Evolutionary conservation across 306 rosid genomes (phyloP).

Genomic region (Benincasa hispida): DNA sequence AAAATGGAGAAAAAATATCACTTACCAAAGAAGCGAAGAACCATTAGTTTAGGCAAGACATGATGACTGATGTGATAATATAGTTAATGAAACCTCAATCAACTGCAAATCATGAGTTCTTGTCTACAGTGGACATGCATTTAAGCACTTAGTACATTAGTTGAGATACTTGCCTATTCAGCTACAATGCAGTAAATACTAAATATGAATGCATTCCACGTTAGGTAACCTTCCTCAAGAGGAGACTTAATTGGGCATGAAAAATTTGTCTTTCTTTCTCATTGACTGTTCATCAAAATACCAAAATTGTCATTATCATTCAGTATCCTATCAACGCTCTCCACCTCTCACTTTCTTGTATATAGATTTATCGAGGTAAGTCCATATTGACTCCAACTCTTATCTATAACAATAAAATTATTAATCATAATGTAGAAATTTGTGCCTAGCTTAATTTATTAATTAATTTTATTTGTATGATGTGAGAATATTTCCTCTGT

Average conservation of each 20-base stretch:
- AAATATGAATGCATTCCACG: background rate
- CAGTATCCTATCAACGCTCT: background rate
- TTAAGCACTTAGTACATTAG: background rate
- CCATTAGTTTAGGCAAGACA: background rate
- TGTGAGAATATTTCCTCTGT: background rate
- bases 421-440: background rate
- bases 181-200: background rate
- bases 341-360: background rate
- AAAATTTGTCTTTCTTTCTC: background rate
- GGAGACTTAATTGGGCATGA: background rate
- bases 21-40: background rate
- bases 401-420: background rate
- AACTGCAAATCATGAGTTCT: background rate
- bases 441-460: background rate
- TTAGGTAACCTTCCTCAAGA: background rate
- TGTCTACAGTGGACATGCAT: background rate
- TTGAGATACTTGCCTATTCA: background rate
- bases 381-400: background rate
- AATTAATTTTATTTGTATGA: background rate
- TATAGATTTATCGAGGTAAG: background rate
- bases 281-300: background rate
- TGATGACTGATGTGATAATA: background rate
- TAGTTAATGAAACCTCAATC: background rate
- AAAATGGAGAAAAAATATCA: background rate
- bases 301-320: background rate